phyloP scores from a whole-genome alignment of 257 asterid genomes.

The Fraxinus excelsior region DNA sequence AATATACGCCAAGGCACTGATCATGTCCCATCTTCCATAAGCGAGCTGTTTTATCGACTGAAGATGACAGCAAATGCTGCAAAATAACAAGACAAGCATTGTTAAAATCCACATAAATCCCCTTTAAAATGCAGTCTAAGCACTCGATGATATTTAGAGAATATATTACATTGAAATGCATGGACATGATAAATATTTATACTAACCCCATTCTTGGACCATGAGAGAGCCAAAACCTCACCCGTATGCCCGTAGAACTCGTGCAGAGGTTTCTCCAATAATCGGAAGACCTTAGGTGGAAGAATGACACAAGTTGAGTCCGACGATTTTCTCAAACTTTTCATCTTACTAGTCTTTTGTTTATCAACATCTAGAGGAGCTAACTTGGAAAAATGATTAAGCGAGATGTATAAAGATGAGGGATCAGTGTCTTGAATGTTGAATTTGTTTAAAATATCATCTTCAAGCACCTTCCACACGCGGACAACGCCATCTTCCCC shows the following conservation, averaged over 20 bases:
- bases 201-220: slow-evolving; percentile 93
- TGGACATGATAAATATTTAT: neutral
- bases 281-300: slow-evolving; percentile 75
- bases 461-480: slow-evolving; percentile 87
- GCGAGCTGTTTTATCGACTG: slow-evolving; percentile 87
- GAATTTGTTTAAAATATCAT: slow-evolving; percentile 44
- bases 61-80: slow-evolving; percentile 84
- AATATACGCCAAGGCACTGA: slow-evolving; percentile 64
- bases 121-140: neutral
- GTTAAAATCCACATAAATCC: slow-evolving; percentile 6
- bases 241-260: slow-evolving; percentile 76
- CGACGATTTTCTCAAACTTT: slow-evolving; percentile 50
- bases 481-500: slow-evolving; percentile 88
- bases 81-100: slow-evolving; percentile 17
- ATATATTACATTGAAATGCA: neutral
- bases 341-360: slow-evolving; percentile 40
- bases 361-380: slow-evolving; percentile 47
- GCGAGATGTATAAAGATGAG: slow-evolving; percentile 58
- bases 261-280: slow-evolving; percentile 83
- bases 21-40: slow-evolving; percentile 83
- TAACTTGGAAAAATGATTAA: slow-evolving; percentile 58
- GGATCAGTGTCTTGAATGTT: slow-evolving; percentile 57
- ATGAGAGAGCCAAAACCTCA: slow-evolving; percentile 83
- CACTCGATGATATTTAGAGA: neutral
- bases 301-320: slow-evolving; percentile 77